A percentile compares a stretch with the other conserved stretches of the same genome.
These are phyloP conservation scores for Cladophialophora psammophila DNA, from an alignment of 2,329 filamentous ascomycete species.

Conservation along the genomic window DNA sequence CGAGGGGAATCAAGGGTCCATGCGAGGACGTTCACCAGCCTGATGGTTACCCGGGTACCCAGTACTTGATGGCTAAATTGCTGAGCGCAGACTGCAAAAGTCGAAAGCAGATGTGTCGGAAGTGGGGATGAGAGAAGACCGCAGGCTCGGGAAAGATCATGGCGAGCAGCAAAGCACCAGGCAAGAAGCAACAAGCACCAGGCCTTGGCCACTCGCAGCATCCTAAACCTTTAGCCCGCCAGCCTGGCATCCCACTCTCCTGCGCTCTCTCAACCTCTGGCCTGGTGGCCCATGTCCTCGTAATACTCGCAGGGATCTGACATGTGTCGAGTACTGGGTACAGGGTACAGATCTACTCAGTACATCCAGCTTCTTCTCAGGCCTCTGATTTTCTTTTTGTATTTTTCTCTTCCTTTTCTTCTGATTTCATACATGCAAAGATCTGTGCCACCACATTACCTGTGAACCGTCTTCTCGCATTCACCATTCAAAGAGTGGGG, in stretches of 20 bases:
- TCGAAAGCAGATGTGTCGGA: background rate
- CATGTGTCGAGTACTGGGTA: background rate
- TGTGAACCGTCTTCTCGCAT: background rate
- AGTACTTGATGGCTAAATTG: conserved; percentile 16
- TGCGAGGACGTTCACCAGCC: background rate
- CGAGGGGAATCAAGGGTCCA: background rate
- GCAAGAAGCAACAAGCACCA: conserved; percentile 6
- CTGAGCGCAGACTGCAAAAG: conserved; percentile 7
- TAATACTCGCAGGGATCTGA: background rate
- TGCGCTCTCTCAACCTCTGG: no score
- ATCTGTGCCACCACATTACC: background rate
- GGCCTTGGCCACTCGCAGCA: conserved; percentile 1
- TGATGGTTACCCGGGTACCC: background rate
- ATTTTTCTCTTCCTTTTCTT: background rate
- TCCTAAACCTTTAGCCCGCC: conserved; percentile 15
- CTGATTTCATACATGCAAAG: background rate
- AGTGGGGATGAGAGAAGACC: background rate
- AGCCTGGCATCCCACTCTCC: conserved; percentile 9
- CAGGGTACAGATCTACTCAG: background rate
- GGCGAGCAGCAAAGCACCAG: background rate
- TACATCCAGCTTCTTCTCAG: background rate
- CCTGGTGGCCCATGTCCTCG: conserved; percentile 1
- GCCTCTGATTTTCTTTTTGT: background rate
- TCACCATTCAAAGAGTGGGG: background rate
- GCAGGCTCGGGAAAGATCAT: background rate